Evolutionary conservation across 805 yeast species (phyloP).

Genomic region (Saccharomycopsis synnaedendra): DNA sequence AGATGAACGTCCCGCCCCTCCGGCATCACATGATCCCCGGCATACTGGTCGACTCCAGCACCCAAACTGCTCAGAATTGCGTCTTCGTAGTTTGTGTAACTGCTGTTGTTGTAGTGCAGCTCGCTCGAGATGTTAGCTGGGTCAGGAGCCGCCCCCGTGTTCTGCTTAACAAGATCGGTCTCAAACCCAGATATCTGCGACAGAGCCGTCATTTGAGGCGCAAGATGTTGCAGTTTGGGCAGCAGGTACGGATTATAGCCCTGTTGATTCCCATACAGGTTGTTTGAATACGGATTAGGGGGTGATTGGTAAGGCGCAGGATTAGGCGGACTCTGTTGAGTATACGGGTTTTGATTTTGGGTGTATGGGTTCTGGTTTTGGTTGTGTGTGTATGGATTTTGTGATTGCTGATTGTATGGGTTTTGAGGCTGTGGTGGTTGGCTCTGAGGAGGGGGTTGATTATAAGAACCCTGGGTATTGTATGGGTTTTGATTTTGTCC

Average conservation of each 20-base stretch:
- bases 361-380: background rate
- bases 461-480: background rate
- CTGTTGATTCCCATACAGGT: background rate
- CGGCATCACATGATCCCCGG: background rate
- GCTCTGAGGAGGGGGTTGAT: background rate
- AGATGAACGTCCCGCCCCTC: background rate
- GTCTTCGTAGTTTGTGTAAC: constrained; percentile 9
- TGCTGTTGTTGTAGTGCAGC: constrained; percentile 3
- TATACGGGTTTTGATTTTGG: constrained; percentile 3
- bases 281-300: background rate
- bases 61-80: constrained; percentile 7
- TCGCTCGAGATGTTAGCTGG: background rate
- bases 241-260: background rate
- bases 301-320: background rate
- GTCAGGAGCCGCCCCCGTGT: constrained; percentile 7
- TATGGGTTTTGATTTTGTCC: background rate
- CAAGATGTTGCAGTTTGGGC: background rate
- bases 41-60: constrained; percentile 2
- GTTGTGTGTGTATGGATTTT: background rate
- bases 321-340: background rate
- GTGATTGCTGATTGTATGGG: background rate
- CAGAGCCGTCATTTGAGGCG: constrained; percentile 5
- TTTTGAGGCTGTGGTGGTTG: background rate
- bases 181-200: constrained; percentile 11
- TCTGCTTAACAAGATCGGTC: constrained; percentile 8